These are phyloP conservation scores for Globisporangium acanthophoron DNA, from an alignment of 352 stramenopile genomes.

Conservation along the genomic window DNA sequence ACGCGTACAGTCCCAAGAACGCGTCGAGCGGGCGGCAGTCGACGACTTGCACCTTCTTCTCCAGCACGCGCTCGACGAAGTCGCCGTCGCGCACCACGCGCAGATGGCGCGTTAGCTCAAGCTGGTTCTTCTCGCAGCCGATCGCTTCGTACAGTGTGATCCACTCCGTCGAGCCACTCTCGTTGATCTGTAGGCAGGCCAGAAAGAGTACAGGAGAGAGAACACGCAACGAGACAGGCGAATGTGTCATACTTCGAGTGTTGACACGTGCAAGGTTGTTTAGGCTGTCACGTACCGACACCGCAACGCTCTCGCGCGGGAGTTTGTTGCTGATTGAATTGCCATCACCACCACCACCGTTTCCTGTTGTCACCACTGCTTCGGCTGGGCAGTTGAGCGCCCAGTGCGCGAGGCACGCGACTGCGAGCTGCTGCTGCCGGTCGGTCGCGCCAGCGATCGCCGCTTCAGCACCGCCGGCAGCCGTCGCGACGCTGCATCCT, in stretches of 20 bases:
- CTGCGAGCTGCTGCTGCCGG: conserved; percentile 41
- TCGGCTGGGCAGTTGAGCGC: conserved; percentile 16
- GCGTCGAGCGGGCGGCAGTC: conserved; percentile 42
- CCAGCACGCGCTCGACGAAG: conserved; percentile 27
- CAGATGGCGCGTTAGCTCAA: conserved; percentile 20
- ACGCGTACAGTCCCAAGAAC: conserved; percentile 40
- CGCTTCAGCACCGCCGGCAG: neutral
- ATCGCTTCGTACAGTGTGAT: conserved; percentile 35
- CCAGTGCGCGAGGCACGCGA: conserved; percentile 53
- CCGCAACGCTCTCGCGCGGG: conserved; percentile 15
- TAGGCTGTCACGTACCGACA: conserved; percentile 5
- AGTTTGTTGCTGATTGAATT: neutral
- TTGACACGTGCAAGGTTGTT: neutral
- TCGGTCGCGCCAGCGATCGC: conserved; percentile 23
- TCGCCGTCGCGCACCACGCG: conserved; percentile 16
- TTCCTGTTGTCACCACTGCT: neutral
- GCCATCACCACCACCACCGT: neutral
- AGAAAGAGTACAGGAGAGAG: neutral
- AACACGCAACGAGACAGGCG: neutral
- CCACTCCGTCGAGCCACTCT: conserved; percentile 22
- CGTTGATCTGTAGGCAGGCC: conserved; percentile 14
- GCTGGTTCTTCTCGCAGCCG: conserved; percentile 26
- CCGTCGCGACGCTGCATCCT: neutral
- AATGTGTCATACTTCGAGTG: neutral
- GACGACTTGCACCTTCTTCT: conserved; percentile 34